Evolutionary conservation across 768 basidiomycete species (phyloP), one percentile per base, ranked within the genome.

Genomic region (Coprinopsis cinerea): DNA sequence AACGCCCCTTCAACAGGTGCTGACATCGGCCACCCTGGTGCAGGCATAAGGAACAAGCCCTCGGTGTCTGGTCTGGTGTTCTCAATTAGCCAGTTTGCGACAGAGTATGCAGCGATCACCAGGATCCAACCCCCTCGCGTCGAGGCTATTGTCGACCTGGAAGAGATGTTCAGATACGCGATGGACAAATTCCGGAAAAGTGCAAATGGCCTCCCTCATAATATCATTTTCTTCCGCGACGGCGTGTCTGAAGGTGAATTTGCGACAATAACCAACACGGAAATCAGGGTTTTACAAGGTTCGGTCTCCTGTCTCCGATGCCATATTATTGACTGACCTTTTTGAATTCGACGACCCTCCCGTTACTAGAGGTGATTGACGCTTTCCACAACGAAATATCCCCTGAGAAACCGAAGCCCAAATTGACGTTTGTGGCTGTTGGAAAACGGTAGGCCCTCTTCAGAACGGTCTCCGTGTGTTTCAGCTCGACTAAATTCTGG

Each of bases 1-100:
- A 32, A 24, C 32, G 4, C 18, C 37, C 17, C 30, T 32, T 20
- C 2, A 37, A n/a, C 44, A 79, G 78, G 81, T n/a, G 77, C 77
- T 7, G 81, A 79, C 57, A 74, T 87, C 0, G 73, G 77, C 5
- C 86, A 89, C 53, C 81, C 85, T 0, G 73, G 74, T 0, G 77
- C 84, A 11, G 81, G 83, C 0, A 55, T 72, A 0, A 43, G 55
- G 40, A 55, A 45, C 27, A 45, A 62, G 27, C 79, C 87, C 0
- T 87, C 85, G 0, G 67, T 85, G 0, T 71, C 83, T 0, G 72
- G 76, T 1, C 57, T 87, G 0, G 85, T 88, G 0, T 78, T 71
- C 1, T 86, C 83, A 0, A 65, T 67, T 18, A 81, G 87, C 46
- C 13, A 0, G 0, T 49, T 61, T 0, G 78, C 71, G 0, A 71